Conservation (phyloP, 345 rosid species). For the Combretum micranthum region DNA sequence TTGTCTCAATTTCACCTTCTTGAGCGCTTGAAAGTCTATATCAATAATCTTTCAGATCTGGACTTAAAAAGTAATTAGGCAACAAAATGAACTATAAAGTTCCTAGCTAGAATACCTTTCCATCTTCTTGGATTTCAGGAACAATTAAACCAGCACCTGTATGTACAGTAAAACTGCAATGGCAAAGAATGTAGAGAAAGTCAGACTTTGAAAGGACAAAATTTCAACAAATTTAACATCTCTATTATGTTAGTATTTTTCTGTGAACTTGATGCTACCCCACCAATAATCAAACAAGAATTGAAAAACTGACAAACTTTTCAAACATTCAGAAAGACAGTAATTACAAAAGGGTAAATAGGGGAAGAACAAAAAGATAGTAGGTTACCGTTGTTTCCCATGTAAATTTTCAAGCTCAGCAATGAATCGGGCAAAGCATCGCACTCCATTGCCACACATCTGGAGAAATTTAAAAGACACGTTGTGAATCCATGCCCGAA, state of each 20-base stretch:
- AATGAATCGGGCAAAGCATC: constrained; percentile 87
- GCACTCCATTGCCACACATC: constrained; percentile 98
- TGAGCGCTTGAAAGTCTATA: background rate
- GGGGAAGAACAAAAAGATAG: background rate
- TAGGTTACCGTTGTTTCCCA: constrained; percentile 54
- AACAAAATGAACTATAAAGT: background rate
- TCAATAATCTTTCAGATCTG: background rate
- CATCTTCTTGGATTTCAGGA: constrained; percentile 82
- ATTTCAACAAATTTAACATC: background rate
- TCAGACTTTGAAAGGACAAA: background rate
- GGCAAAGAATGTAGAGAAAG: background rate
- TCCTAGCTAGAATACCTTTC: constrained; percentile 34
- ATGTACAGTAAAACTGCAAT: constrained; percentile 64
- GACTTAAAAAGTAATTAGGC: background rate
- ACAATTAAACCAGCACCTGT: constrained; percentile 94
- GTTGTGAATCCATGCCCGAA: constrained; percentile 2
- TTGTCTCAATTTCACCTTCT: no score
- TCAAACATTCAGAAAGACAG: background rate
- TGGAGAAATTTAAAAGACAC: constrained; percentile 7
- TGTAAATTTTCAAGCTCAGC: constrained; percentile 70
- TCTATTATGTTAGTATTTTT: no score
- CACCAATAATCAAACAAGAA: no score
- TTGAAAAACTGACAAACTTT: background rate
- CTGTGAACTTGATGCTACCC: no score
- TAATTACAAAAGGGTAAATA: background rate